Base-by-base conservation (phyloP, 1,284 basidiomycete genomes). In the Chalciporus sp. region DNA sequence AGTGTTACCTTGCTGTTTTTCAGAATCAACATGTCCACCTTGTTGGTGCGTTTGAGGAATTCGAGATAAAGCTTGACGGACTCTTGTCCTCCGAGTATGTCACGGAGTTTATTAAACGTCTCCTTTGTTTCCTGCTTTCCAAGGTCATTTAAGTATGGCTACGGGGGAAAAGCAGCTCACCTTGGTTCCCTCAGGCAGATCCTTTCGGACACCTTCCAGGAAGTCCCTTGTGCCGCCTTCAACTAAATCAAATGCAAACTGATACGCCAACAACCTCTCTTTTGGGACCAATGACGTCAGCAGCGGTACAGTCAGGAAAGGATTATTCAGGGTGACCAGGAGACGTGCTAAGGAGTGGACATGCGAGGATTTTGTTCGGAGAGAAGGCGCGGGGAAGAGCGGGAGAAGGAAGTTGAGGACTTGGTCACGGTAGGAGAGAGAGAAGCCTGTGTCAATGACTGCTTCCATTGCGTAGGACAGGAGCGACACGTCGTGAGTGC, bases 201-300 rank as follows among this genome's bases (percentile, higher is more conserved):
- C 81, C 49, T 69, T 82, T 55, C 82, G 78, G 39, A 95, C 77
- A 39, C 77, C 83, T 65, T 92, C 90, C 46, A 97, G 76, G 74
- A 94, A 98, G 65, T 94, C 94, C 68, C 95, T 94, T 2, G 92
- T 85, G 2, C 93, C 95, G 43, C 94, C 92, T 73, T 97, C 94
- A 16, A 90, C 90, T 49, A 98, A 76, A 72, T 98, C 95, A 67
- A 97, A 98, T 0, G 90, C 93, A 67, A 97, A 86, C 69, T 98
- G 95, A 69, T 94, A 96, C 2, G 93, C 94, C 33, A 95, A 77
- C 6, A 94, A 74, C 37, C 82, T 81, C 64, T 92, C 83, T 57
- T 83, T 82, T 1, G 85, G 83, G 12, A 92, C 80, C 19, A 95
- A 78, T 3, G 86, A 85, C 7, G 78, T 81, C 57, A 95, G 70